Evolutionary conservation across 2,329 filamentous ascomycete species (phyloP).

Genomic region (Hypoxylon sp.): DNA sequence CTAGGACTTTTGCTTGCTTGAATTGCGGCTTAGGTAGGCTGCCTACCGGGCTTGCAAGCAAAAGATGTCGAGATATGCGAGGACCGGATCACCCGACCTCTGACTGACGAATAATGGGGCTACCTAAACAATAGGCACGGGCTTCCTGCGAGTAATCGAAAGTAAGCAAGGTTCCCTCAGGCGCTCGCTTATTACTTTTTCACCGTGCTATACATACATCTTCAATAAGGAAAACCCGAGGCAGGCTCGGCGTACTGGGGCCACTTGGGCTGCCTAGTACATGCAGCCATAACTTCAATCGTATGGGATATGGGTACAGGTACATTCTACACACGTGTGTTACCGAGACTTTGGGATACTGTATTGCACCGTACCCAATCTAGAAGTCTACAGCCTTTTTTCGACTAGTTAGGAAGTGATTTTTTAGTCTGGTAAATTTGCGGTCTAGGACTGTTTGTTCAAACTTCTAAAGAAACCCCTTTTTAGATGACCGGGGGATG

Average conservation of each 20-base stretch:
- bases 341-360: conserved; percentile 27
- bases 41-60: conserved; percentile 28
- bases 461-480: conserved; percentile 14
- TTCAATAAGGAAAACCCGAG: conserved; percentile 20
- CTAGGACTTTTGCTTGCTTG: conserved; percentile 22
- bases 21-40: conserved; percentile 37
- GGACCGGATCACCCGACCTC: conserved; percentile 42
- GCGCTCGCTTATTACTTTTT: conserved; percentile 23
- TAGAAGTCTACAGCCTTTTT: conserved; percentile 18
- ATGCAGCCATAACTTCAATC: neutral
- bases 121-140: conserved; percentile 19
- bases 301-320: neutral
- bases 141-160: conserved; percentile 37
- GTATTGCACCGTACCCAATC: conserved; percentile 13
- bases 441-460: conserved; percentile 31
- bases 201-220: conserved; percentile 24
- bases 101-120: conserved; percentile 40
- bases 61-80: conserved; percentile 32
- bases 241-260: conserved; percentile 17
- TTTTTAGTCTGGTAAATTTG: conserved; percentile 17
- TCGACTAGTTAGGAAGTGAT: conserved; percentile 13
- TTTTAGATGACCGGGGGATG: conserved; percentile 16
- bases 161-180: conserved; percentile 30
- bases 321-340: conserved; percentile 1
- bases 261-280: neutral